Evolutionary conservation across 768 basidiomycete genomes (phyloP).

Genomic region (Solioccasus polychromus): DNA sequence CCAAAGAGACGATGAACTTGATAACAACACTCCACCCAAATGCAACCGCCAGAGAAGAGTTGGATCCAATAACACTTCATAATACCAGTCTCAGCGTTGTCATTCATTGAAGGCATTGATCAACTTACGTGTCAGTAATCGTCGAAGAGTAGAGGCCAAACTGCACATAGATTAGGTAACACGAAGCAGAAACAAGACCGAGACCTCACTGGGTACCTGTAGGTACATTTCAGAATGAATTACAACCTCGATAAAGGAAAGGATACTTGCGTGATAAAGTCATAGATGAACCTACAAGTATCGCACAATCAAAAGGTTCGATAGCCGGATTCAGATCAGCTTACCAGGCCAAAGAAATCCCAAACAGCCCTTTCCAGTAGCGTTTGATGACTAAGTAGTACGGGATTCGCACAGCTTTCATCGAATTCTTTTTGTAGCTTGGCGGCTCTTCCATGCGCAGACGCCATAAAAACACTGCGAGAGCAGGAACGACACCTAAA

Average conservation of each 20-base stretch:
- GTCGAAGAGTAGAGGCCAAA: constrained; percentile 83
- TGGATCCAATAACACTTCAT: constrained; percentile 55
- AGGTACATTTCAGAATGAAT: background rate
- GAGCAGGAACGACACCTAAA: constrained; percentile 77
- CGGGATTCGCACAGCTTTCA: constrained; percentile 72
- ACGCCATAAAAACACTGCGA: constrained; percentile 84
- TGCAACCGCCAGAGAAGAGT: constrained; percentile 50
- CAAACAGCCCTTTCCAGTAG: constrained; percentile 74
- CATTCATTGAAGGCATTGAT: background rate
- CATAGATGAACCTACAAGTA: constrained; percentile 65
- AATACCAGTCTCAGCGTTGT: background rate
- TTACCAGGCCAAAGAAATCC: constrained; percentile 75
- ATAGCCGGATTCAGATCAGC: constrained; percentile 4
- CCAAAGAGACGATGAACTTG: constrained; percentile 48
- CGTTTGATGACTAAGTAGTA: constrained; percentile 73
- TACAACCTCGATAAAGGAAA: background rate
- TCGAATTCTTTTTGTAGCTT: constrained; percentile 71
- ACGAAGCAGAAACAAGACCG: background rate
- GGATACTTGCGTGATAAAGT: constrained; percentile 66
- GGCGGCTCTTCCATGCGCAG: constrained; percentile 78
- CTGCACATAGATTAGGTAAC: constrained; percentile 30
- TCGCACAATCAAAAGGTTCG: background rate
- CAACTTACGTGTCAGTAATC: constrained; percentile 59
- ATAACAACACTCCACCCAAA: constrained; percentile 87
- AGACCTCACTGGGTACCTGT: constrained; percentile 60